A percentile compares a stretch with the other conserved stretches of the same genome.
Evolutionary conservation across 2,329 filamentous ascomycete species (phyloP).

Genomic region (Emergomyces pasteurianus): DNA sequence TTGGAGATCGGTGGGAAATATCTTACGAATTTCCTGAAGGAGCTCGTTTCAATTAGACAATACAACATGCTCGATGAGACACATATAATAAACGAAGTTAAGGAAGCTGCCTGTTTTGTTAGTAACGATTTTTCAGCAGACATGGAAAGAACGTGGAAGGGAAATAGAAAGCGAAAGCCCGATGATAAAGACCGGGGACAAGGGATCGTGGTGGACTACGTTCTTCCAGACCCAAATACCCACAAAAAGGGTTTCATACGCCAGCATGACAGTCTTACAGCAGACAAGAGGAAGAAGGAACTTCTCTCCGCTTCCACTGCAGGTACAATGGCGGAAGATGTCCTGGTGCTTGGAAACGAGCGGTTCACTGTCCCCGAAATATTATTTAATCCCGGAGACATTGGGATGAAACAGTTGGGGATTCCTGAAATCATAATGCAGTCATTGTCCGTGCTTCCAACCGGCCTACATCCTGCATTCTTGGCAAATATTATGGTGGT

Average conservation of each 20-base stretch:
- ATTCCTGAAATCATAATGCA: slow-evolving; percentile 74
- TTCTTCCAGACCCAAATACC: slow-evolving; percentile 67
- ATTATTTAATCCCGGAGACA: slow-evolving; percentile 73
- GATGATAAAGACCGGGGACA: slow-evolving; percentile 14
- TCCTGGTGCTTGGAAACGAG: slow-evolving; percentile 81
- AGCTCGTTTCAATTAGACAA: slow-evolving; percentile 77
- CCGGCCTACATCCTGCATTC: slow-evolving; percentile 72
- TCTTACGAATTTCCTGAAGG: slow-evolving; percentile 83
- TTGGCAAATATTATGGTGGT: slow-evolving; percentile 81
- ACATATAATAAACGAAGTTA: slow-evolving; percentile 90
- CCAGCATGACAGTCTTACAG: slow-evolving; percentile 60
- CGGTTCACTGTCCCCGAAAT: slow-evolving; percentile 83
- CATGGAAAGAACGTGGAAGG: slow-evolving; percentile 76
- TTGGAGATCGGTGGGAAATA: slow-evolving; percentile 89
- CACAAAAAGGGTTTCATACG: slow-evolving; percentile 56
- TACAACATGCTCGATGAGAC: slow-evolving; percentile 94
- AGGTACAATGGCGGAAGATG: slow-evolving; percentile 54
- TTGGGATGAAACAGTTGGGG: slow-evolving; percentile 73
- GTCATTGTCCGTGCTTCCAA: slow-evolving; percentile 59
- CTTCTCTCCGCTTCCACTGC: slow-evolving; percentile 36
- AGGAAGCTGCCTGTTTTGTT: slow-evolving; percentile 79
- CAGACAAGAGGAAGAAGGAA: slow-evolving; percentile 41
- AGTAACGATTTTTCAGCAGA: slow-evolving; percentile 64
- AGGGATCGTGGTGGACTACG: slow-evolving; percentile 71
- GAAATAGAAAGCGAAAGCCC: slow-evolving; percentile 39